Evolutionary conservation across 768 basidiomycete genomes (phyloP).

Genomic region (Mycena haematopus): DNA sequence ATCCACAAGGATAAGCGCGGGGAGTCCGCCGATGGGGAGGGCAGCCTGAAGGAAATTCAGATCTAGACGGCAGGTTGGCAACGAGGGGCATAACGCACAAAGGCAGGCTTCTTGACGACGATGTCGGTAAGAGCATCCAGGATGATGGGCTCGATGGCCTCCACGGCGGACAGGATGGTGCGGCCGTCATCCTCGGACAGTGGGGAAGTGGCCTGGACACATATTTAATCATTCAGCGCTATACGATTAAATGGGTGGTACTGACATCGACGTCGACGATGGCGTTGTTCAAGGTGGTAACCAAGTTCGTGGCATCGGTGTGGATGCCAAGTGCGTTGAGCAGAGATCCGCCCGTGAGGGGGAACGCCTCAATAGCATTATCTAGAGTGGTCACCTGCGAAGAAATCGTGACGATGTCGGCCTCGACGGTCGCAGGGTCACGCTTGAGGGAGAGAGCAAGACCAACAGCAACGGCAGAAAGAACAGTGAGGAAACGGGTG

Average conservation of each 20-base stretch:
- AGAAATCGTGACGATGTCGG: conserved; percentile 7
- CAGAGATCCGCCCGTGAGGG: conserved; percentile 5
- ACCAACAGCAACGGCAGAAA: conserved; percentile 6
- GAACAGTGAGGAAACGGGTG: conserved; percentile 1
- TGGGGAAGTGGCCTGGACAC: neutral
- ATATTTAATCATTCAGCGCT: no score
- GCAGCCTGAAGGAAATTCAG: conserved; percentile 8
- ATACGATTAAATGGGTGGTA: no score
- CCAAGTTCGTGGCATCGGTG: conserved; percentile 5
- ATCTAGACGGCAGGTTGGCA: no score
- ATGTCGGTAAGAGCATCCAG: conserved; percentile 1
- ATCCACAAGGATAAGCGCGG: conserved; percentile 6
- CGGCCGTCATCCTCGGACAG: conserved; percentile 9
- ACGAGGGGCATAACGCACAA: no score
- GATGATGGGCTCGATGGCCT: neutral
- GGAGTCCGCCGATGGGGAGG: conserved; percentile 2
- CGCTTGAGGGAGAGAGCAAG: neutral
- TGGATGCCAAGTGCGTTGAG: conserved; percentile 13
- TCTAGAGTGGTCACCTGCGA: conserved; percentile 2
- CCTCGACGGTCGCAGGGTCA: conserved; percentile 10
- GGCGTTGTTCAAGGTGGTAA: conserved; percentile 10
- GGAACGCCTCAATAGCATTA: conserved; percentile 9
- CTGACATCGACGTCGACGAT: no score
- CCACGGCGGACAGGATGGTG: conserved; percentile 3
- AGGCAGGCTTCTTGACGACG: conserved; percentile 8